Evolutionary conservation across 176 grass and related monocot genomes (phyloP).

Genomic region (Puccinellia tenuiflora): DNA sequence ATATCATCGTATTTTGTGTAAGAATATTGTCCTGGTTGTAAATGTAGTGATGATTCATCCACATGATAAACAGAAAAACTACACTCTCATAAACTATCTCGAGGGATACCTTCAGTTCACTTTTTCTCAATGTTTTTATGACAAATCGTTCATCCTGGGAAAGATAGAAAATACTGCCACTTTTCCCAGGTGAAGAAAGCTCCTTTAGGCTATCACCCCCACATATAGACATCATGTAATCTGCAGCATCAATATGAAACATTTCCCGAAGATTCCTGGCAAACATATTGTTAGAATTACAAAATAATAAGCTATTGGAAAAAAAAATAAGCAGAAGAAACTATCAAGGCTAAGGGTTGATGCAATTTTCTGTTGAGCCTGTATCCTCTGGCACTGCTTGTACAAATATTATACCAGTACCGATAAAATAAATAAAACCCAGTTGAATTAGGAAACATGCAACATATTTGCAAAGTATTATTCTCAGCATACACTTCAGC

Average conservation of each 20-base stretch:
- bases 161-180: conserved; percentile 97
- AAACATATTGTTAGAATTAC: conserved; percentile 14
- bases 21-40: background rate
- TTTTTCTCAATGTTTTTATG: conserved; percentile 90
- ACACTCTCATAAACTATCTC: background rate
- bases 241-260: conserved; percentile 98
- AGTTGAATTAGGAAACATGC: background rate
- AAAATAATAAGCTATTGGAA: background rate
- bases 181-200: conserved; percentile 98
- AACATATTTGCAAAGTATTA: background rate
- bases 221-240: conserved; percentile 99
- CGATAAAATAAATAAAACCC: background rate
- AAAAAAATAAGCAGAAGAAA: background rate
- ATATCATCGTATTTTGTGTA: background rate
- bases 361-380: background rate
- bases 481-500: background rate
- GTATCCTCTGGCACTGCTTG: background rate
- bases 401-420: background rate
- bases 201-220: conserved; percentile 93
- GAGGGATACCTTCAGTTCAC: conserved; percentile 78
- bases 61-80: conserved; percentile 7
- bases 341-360: background rate
- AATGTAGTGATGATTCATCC: conserved; percentile 9
- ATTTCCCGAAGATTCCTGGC: conserved; percentile 93
- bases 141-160: conserved; percentile 98